phyloP scores from a whole-genome alignment of 768 basidiomycete genomes.

The Boletus fagicola region DNA sequence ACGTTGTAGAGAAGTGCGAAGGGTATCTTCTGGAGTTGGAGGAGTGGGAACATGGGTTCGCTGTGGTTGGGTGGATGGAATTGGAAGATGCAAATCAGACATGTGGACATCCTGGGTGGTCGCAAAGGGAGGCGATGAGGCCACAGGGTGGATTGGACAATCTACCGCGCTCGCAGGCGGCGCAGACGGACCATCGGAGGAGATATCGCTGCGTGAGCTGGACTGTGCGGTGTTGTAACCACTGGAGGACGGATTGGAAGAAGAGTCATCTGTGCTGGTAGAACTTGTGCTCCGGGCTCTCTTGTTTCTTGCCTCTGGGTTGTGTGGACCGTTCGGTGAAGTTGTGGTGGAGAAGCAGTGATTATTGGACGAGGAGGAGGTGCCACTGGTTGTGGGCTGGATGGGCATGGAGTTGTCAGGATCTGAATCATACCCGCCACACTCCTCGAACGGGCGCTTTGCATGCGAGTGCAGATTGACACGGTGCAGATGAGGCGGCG shows the following conservation, averaged over 20 bases:
- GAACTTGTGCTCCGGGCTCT: conserved; percentile 55
- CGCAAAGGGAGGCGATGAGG: conserved; percentile 38
- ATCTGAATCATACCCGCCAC: conserved; percentile 35
- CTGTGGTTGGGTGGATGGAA: conserved; percentile 18
- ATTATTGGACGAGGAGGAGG: conserved; percentile 20
- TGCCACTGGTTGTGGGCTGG: conserved; percentile 26
- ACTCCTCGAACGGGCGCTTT: conserved; percentile 35
- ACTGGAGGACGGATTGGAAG: conserved; percentile 36
- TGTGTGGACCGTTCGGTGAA: conserved; percentile 23
- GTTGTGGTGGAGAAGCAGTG: conserved; percentile 12
- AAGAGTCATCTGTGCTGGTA: conserved; percentile 36
- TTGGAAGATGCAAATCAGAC: conserved; percentile 37
- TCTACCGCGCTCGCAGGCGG: conserved; percentile 12
- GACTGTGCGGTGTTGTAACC: conserved; percentile 35
- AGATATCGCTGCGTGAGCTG: conserved; percentile 34
- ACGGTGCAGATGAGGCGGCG: conserved; percentile 25
- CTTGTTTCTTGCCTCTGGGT: conserved; percentile 54
- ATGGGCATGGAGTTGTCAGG: conserved; percentile 28
- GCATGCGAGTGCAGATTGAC: conserved; percentile 27
- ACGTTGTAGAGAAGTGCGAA: conserved; percentile 47
- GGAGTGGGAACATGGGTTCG: conserved; percentile 13
- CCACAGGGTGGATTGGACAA: conserved; percentile 22
- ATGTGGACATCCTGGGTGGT: conserved; percentile 50
- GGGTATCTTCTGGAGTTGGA: conserved; percentile 34
- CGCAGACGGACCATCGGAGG: conserved; percentile 18